phyloP scores from a whole-genome alignment of 2,329 filamentous ascomycete genomes.

The Fusarium euwallaceae region DNA sequence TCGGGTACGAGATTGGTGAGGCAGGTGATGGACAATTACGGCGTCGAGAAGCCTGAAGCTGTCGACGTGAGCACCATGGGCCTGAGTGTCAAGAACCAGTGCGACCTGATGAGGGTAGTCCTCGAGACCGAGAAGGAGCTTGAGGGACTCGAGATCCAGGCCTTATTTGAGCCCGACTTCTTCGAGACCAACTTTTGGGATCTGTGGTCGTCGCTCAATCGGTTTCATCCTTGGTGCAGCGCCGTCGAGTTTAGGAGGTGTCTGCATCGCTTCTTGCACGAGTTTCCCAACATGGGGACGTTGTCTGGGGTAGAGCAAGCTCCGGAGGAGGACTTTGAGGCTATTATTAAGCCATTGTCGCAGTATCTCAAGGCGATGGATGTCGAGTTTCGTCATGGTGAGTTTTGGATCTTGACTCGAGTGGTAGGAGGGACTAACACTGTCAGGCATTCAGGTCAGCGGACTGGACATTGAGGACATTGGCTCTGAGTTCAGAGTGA shows the following conservation, averaged over 20 bases:
- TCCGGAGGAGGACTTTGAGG: conserved; percentile 45
- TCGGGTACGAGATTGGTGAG: conserved; percentile 44
- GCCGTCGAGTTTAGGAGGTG: conserved; percentile 47
- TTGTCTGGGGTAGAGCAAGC: conserved; percentile 44
- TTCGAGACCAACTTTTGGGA: conserved; percentile 48
- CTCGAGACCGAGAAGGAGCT: conserved; percentile 45
- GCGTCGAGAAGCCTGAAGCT: conserved; percentile 38
- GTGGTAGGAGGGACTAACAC: conserved; percentile 17
- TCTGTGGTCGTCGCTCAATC: conserved; percentile 45
- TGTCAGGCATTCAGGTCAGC: conserved; percentile 42
- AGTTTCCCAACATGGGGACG: conserved; percentile 47
- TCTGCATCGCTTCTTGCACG: conserved; percentile 43
- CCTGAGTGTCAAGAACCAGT: conserved; percentile 47
- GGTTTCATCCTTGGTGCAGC: conserved; percentile 47
- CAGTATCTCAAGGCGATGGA: conserved; percentile 47
- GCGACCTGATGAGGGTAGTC: conserved; percentile 46
- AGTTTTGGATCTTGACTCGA: background rate
- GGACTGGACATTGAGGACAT: conserved; percentile 42
- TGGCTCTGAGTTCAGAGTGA: conserved; percentile 35
- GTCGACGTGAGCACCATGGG: conserved; percentile 46
- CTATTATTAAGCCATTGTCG: conserved; percentile 44
- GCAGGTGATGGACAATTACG: conserved; percentile 33
- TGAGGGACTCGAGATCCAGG: conserved; percentile 45
- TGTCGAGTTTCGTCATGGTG: conserved; percentile 45
- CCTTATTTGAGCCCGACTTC: conserved; percentile 44